Evolutionary conservation across 2,329 filamentous ascomycete genomes (phyloP).

Genomic region (Remersonia thermophila): DNA sequence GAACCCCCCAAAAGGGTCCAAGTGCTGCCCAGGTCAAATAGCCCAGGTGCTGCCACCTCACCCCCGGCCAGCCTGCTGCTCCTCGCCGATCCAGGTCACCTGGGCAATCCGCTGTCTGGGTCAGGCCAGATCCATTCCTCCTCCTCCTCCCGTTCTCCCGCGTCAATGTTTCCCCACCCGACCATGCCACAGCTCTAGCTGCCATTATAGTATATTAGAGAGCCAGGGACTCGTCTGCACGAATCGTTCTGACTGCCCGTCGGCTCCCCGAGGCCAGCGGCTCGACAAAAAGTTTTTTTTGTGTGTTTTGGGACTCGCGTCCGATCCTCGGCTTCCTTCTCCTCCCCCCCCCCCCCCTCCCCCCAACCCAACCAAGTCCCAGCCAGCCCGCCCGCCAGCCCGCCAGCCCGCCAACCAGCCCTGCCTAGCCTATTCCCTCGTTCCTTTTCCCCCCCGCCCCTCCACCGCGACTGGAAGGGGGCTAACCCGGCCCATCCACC

Average conservation of each 20-base stretch:
- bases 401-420: not conserved
- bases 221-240: constrained; percentile 4
- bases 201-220: constrained; percentile 5
- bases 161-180: not conserved
- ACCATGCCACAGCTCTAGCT: not conserved
- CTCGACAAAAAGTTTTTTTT: not conserved
- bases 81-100: constrained; percentile 13
- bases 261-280: not conserved
- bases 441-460: not conserved
- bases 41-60: constrained; percentile 14
- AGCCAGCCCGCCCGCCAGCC: not conserved
- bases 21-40: constrained; percentile 18
- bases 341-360: too few species aligned
- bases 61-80: constrained; percentile 1
- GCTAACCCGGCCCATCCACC: not conserved
- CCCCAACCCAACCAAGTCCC: too few species aligned
- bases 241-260: constrained; percentile 1
- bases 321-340: not conserved
- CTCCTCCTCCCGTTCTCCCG: not conserved
- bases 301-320: not conserved
- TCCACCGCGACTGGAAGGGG: not conserved
- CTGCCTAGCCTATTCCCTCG: not conserved
- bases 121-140: constrained; percentile 7
- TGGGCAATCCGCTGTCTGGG: constrained; percentile 7
- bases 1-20: constrained; percentile 10